Base-by-base conservation (phyloP, 306 rosid genomes). In the Vigna nakashimae region DNA sequence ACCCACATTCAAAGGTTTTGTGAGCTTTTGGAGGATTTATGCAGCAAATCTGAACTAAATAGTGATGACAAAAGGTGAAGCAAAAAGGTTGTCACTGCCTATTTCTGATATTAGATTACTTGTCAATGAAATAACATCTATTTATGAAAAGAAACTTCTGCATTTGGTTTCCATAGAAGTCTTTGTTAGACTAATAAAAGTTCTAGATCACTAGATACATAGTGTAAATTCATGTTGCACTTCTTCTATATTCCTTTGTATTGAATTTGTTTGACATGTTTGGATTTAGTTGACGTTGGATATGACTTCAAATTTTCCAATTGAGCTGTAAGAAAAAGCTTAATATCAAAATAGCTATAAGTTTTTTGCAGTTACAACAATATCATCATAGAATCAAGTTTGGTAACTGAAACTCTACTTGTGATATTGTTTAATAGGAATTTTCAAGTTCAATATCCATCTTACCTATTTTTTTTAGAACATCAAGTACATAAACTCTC, bases 141-240 rank as follows among this genome's bases (percentile, higher is more conserved):
- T 91, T 70, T 91, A 89, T 60, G 83, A 92, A 57, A 92, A 91
- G 90, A 90, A 80, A 80, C 85, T 96, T 73, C 88, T 92, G 62
- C 94, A 92, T 86, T 74, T 88, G 88, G 87, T 96, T 70, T 91
- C 97, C 52, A 87, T 84, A 73, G 96, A 91, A 82, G 68, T 74
- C 80, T 92, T 96, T 83, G 94, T 89, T 73, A 96, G 96, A 82
- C 65, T 96, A 70, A 82, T 96, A 79, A 92, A 86, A 82, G 92
- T 91, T 83, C 85, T 96, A 76, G 97, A 96, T 87, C 91, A 92
- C 91, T 98, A 92, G 76, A 91, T 96, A 82, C 98, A 59, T 18
- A 36, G 42, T 80, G 99, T 96, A 85, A 86, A 97, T 80, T 79
- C 63, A 74, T 22, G 53, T 76, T 66, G 59, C 20, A 64, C 50